These are phyloP conservation scores for Hygrophila difformis DNA, from an alignment of 257 asterid genomes.

Conservation along the genomic window DNA sequence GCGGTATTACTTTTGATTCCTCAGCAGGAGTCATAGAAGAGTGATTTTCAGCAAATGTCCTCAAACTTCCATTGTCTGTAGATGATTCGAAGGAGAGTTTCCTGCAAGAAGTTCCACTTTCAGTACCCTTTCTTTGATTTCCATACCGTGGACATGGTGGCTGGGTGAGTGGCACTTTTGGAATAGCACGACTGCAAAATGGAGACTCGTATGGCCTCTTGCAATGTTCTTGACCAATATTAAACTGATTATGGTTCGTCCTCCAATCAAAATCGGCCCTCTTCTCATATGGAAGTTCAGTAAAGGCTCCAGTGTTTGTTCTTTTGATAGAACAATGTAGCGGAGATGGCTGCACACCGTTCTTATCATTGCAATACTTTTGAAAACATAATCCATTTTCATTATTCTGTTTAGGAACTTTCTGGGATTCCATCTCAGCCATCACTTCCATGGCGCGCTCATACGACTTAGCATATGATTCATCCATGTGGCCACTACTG, in stretches of 20 bases:
- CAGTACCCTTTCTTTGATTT: constrained; percentile 16
- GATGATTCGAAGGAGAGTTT: constrained; percentile 25
- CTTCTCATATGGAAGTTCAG: constrained; percentile 20
- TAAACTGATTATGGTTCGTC: constrained; percentile 13
- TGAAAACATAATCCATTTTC: constrained; percentile 5
- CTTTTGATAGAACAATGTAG: constrained; percentile 1
- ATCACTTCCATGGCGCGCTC: constrained; percentile 39
- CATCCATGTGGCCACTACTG: constrained; percentile 38
- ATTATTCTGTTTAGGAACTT: constrained; percentile 7
- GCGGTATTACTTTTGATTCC: constrained; percentile 5
- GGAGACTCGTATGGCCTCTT: constrained; percentile 15
- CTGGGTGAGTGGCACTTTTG: constrained; percentile 42
- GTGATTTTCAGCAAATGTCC: constrained; percentile 6
- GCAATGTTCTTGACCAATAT: constrained; percentile 6
- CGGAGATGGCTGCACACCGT: constrained; percentile 9
- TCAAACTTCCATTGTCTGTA: constrained; percentile 8
- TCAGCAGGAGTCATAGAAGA: constrained; percentile 6
- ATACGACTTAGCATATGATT: constrained; percentile 54
- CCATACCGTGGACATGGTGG: constrained; percentile 25
- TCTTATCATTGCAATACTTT: constrained; percentile 1
- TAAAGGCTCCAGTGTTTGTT: constrained; percentile 16
- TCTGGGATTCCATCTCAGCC: constrained; percentile 29
- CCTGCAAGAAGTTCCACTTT: constrained; percentile 20
- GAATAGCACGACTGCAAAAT: constrained; percentile 16
- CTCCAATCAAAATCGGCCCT: constrained; percentile 28